phyloP scores from a whole-genome alignment of 2,329 filamentous ascomycete species.

The Xylaria sp. region DNA sequence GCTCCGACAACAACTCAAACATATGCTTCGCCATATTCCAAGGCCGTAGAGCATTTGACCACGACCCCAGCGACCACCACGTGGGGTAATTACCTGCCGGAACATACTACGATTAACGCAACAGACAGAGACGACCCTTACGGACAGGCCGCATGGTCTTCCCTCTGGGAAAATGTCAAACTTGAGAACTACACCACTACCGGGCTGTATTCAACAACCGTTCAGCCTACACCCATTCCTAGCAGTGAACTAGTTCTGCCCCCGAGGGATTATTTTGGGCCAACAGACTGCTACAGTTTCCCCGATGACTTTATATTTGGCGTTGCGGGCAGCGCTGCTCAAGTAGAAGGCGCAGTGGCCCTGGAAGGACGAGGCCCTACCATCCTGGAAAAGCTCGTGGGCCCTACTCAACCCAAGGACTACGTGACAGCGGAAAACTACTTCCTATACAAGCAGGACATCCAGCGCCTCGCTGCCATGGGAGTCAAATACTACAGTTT shows the following conservation, averaged over 20 bases:
- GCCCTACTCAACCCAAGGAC: constrained; percentile 41
- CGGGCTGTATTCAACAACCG: constrained; percentile 57
- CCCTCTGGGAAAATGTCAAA: constrained; percentile 25
- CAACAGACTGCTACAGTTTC: constrained; percentile 60
- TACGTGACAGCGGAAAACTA: constrained; percentile 63
- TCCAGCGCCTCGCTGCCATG: constrained; percentile 63
- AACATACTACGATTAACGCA: neutral
- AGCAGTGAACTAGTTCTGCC: constrained; percentile 66
- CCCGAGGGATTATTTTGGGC: constrained; percentile 51
- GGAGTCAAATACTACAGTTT: constrained; percentile 65
- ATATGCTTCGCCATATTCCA: constrained; percentile 12
- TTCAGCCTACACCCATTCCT: constrained; percentile 65
- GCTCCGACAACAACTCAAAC: constrained; percentile 15
- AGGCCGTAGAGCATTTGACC: constrained; percentile 4
- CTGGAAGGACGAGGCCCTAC: constrained; percentile 58
- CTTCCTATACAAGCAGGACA: constrained; percentile 67
- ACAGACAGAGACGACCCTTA: constrained; percentile 23
- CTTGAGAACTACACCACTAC: constrained; percentile 16
- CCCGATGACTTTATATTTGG: constrained; percentile 60
- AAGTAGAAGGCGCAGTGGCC: constrained; percentile 60
- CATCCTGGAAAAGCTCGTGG: constrained; percentile 56
- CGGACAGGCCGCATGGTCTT: constrained; percentile 29
- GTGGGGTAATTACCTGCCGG: constrained; percentile 7
- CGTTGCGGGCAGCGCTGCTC: constrained; percentile 60
- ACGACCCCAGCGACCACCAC: neutral